Evolutionary conservation across 495 filamentous ascomycete genomes (phyloP), one percentile per base, ranked within the genome.

Genomic region (Tuber calosporum): DNA sequence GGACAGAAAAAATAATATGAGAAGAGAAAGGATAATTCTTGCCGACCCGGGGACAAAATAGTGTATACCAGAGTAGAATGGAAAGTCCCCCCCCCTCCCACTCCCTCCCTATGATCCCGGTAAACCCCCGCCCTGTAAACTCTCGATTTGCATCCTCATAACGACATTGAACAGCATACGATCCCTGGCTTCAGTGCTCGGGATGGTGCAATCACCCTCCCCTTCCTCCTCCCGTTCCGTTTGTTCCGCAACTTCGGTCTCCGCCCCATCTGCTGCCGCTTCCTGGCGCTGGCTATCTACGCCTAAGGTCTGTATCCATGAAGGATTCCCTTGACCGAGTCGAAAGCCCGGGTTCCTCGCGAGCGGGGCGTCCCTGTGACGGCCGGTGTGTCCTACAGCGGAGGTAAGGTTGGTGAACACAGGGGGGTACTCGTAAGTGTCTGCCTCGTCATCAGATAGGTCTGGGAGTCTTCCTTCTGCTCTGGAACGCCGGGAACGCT

Each of bases 131-230:
- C 45, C 45, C 1, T 71, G 76, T 39, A 80, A 69, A n/a, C 71
- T 76, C 19, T 80, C 77, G 69, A 80, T 80, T 69, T 79, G 69
- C 78, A 80, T 80, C 42, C 72, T 70, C 74, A 80, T 68, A 22
- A 80, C 74, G 58, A 72, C 72, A 69, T 79, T 70, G 66, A 78
- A 71, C 45, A 80, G 66, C 48, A 72, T 53, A 36, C 42, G 41
- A 43, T 77, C 77, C 66, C 78, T 73, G 3, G 30, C 53, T 19
- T 62, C 53, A 62, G 53, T 62, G 7, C 53, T 62, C 53, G 53
- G 53, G 53, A 62, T 62, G 13, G 15, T 62, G 53, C 15, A 62
- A 62, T 62, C 40, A 74, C 67, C 7, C 37, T 68, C n/a, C 48
- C 53, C 30, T 69, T 74, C 67, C 71, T 79, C 73, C 71, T 72